Base-by-base conservation (phyloP, 1,284 basidiomycete genomes). In the Ceratobasidium sp. region DNA sequence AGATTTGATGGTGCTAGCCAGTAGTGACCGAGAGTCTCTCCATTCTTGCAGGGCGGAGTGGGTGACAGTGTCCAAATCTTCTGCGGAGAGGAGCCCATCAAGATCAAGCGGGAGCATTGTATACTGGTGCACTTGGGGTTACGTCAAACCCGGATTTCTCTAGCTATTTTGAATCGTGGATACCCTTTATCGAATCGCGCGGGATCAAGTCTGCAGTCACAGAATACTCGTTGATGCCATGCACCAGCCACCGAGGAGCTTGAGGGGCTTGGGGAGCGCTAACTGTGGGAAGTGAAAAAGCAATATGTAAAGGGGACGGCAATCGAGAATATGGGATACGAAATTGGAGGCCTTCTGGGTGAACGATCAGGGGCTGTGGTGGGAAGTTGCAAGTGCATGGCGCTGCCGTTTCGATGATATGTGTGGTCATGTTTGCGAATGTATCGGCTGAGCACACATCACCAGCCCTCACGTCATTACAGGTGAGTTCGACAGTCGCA, bases 31-130 rank as follows among this genome's bases (percentile, higher is more conserved):
- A 23, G 55, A 32, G 18, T 34, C n/a, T 23, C 32, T 58, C 55
- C 55, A 58, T 41, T 58, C 55, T 10, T 39, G 21, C n/a, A 58
- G 55, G 41, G 55, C 55, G 21, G 21, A 58, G 23, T 21, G n/a
- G n/a, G 41, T 58, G 3, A 21, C 14, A 23, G 2, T 10, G 26
- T 58, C 36, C 8, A 58, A 9, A 9, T 9, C 8, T 10, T 21
- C 36, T 10, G 28, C 9, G n/a, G 23, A 26, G n/a, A 30, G 6
- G 10, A 41, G 14, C 21, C 55, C 34, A 16, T 41, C 4, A 30
- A 41, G 55, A n/a, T 21, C 21, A 26, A n/a, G 36, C 1, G 34
- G 21, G 8, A 41, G 36, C 55, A 58, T 58, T n/a, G 1, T 16
- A 30, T 34, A n/a, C 5, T 39, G 14, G 36, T 39, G 14, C 14